Conservation (phyloP, 495 filamentous ascomycete species). For the Thermochaetoides thermophila region DNA sequence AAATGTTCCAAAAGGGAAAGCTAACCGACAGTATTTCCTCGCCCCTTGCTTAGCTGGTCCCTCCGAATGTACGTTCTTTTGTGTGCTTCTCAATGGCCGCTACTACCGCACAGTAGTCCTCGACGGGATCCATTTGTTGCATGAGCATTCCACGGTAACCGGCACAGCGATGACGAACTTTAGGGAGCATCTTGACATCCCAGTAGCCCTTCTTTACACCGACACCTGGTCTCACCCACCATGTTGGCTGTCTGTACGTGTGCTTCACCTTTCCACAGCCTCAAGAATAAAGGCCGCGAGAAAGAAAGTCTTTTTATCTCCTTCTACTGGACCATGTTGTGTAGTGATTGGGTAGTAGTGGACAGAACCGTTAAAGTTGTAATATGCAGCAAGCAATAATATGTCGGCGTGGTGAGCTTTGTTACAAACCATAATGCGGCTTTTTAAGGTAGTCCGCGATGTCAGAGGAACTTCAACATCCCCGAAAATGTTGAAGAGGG, state of each 20-base stretch:
- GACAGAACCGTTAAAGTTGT: slow-evolving; percentile 45
- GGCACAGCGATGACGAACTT: slow-evolving; percentile 3
- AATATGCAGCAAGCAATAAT: slow-evolving; percentile 44
- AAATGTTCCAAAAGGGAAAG: too few relatives aligned
- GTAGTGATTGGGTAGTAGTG: slow-evolving; percentile 44
- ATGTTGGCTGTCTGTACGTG: slow-evolving; percentile 3
- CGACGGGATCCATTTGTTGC: slow-evolving; percentile 12
- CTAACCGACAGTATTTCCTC: neutral
- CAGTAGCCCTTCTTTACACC: slow-evolving; percentile 25
- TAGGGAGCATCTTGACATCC: slow-evolving; percentile 22
- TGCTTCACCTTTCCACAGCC: slow-evolving; percentile 12
- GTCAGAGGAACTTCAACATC: slow-evolving; percentile 19
- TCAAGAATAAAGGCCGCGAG: slow-evolving; percentile 37
- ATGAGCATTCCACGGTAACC: slow-evolving; percentile 11
- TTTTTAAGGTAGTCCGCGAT: slow-evolving; percentile 32
- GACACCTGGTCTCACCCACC: slow-evolving; percentile 5
- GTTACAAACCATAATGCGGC: slow-evolving; percentile 42
- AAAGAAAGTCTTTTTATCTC: slow-evolving; percentile 53
- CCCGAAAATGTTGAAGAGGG: slow-evolving; percentile 41
- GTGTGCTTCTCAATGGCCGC: slow-evolving; percentile 4
- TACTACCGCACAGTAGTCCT: slow-evolving; percentile 13
- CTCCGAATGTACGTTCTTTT: neutral
- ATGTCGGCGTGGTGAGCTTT: slow-evolving; percentile 37
- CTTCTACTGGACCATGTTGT: slow-evolving; percentile 41
- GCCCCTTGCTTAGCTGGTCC: neutral